Base-by-base conservation (phyloP, 805 yeast species). In the Spathaspora boniae region DNA sequence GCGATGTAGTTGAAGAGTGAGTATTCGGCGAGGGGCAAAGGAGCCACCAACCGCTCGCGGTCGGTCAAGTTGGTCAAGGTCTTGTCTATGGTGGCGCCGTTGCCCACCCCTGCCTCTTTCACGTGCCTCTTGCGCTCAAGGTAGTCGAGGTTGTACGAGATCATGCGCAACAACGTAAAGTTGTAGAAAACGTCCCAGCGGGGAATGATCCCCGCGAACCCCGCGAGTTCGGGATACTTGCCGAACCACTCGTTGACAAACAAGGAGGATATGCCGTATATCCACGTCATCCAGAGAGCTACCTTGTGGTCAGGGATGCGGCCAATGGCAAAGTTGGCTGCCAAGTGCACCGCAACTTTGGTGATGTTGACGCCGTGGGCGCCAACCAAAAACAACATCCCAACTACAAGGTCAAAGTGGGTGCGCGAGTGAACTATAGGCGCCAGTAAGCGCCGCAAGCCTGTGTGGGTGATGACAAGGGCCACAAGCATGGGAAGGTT, bases 141-240 rank as follows among this genome's bases (percentile, higher is more conserved):
- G 49, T 74, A 87, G 60, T 93, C 99, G 43, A 86, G 54, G 44
- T 86, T 84, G 58, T 72, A 93, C 40, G 96, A 86, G 30, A 93
- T 62, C 72, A 88, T 77, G 50, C 97, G 73, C 36, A 93, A 69
- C 41, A 91, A 63, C 1, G 95, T 82, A 60, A 94, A 88, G 60
- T 93, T 93, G 70, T 80, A 93, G 48, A 85, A 86, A 3, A 93
- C 97, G 54, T 93, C 97, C 99, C 99, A 93, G 48, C 98, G 72
- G 12, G 78, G 70, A 42, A 93, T 80, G 9, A 89, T 72, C 1
- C 98, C 97, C 31, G 73, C 72, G 47, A 74, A 82, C 0, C 74
- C 72, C n/a, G 85, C 55, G 0, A 76, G 80, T 31, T 74, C 70
- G 16, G 72, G 73, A 40, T 71, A 68, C 15, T 72, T 67, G 34